Evolutionary conservation across 495 filamentous ascomycete species (phyloP), one percentile per base, ranked within the genome.

Genomic region (Annulohypoxylon nitens): DNA sequence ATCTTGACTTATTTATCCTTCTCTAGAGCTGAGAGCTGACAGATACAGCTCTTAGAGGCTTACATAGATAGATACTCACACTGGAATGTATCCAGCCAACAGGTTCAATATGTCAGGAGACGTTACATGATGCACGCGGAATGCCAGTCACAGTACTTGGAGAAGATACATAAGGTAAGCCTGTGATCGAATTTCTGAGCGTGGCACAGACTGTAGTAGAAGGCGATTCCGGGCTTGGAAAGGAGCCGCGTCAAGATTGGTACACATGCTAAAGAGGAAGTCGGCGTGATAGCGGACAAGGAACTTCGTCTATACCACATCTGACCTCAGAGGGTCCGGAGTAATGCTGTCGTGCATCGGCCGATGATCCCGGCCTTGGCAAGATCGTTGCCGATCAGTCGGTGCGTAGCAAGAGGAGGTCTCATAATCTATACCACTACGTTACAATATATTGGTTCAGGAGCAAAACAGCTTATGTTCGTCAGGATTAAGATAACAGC

Each of bases 101-200:
- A 58, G 55, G 51, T 50, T 51, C 58, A 65, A 45, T 51, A 70
- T 64, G 25, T 69, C 69, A 75, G 64, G 75, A 75, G 71, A 77
- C 76, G 75, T 77, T 77, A 77, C 76, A 77, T 73, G 65, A 51
- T 57, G 59, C 69, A 69, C 75, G 58, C 57, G 67, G 61, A 54
- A 63, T 45, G 50, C 61, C 50, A 63, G 69, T 75, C 64, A 61
- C 14, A 45, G 12, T 67, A 47, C 47, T 36, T 60, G 7, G 11
- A 4, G 9, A 26, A 51, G 20, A 65, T 61, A 54, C 54, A 48
- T 66, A 18, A 39, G 18, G 45, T 2, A 25, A 47, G 55, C 69
- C 62, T 71, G 62, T 67, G 69, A 66, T 61, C 69, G 61, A 61
- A 45, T 39, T 50, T 61, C 23, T 12, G 50, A 36, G 30, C 59